Base-by-base conservation (phyloP, 768 basidiomycete genomes). In the Rhizopogon rudus region DNA sequence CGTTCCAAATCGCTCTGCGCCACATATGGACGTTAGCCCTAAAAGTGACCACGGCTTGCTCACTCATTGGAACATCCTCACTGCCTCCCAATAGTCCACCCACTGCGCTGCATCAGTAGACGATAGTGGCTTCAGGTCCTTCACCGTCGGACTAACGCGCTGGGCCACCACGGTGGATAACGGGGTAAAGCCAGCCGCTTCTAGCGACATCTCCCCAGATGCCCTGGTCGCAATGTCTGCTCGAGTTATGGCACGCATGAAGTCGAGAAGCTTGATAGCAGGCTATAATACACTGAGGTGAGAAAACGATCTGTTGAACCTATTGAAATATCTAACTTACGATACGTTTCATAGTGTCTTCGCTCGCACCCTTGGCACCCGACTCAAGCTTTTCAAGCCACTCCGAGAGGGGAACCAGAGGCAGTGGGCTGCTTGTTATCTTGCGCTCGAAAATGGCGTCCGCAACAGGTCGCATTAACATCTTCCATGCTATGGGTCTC, bases 1-100 rank as follows among this genome's bases (percentile, higher is more conserved):
- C 25, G 31, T 9, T 8, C 8, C 31, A 33, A 10, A 10, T 33
- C 10, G 6, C 31, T 10, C 7, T 10, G 31, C 31, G 31, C 31
- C 31, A 31, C 7, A 8, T 1, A 33, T 33, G 25, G 25, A 25
- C 25, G 25, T 2, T 2, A 25, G 25, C 25, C 25, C 25, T 33
- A n/a, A n/a, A n/a, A n/a, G n/a, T n/a, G 29, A 8, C 5, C 29
- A 31, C 6, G 8, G 6, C 6, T 31, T 5, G 8, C 29, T 16
- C 5, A 22, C 4, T 25, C 3, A 37, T 44, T 22, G 42, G 14
- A 51, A 58, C 35, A 68, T 60, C 12, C 61, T 61, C 33, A 53
- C 39, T 7, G 40, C 57, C 40, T 60, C 65, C 74, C 73, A 76
- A 54, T 76, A 76, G 28, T 55, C 61, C 6, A 73, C 60, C 73